A percentile compares a stretch with the other conserved stretches of the same genome.
Evolutionary conservation across 1,139 yeast species (phyloP).

Genomic region (Pichia sp.): DNA sequence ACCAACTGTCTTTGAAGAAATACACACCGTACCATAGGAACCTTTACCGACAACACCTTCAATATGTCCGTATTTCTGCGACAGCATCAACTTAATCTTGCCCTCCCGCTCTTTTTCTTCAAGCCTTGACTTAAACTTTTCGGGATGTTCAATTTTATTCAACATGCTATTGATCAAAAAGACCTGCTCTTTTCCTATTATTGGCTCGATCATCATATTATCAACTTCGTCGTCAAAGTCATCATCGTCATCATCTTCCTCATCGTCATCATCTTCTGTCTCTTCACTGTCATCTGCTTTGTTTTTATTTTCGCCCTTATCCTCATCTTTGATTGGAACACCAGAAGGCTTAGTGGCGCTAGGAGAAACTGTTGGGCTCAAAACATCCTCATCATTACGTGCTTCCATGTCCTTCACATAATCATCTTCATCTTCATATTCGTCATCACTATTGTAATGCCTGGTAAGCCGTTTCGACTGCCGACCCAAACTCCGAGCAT

Average conservation of each 20-base stretch:
- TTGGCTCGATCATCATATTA: conserved; percentile 41
- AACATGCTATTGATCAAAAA: conserved; percentile 47
- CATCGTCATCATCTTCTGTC: conserved; percentile 24
- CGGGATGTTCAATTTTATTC: conserved; percentile 37
- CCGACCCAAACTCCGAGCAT: conserved; percentile 11
- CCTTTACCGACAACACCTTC: conserved; percentile 66
- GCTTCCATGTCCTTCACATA: conserved; percentile 14
- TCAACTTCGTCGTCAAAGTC: conserved; percentile 35
- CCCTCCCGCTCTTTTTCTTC: conserved; percentile 22
- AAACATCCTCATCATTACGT: conserved; percentile 1
- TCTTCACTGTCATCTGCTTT: conserved; percentile 30
- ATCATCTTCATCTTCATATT: conserved; percentile 33
- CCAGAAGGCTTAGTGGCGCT: neutral
- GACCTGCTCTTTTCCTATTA: conserved; percentile 54
- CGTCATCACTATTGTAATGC: conserved; percentile 23
- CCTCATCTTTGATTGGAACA: neutral
- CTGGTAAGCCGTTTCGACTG: conserved; percentile 12
- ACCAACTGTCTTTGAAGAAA: conserved; percentile 39
- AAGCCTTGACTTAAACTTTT: conserved; percentile 27
- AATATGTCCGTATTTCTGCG: conserved; percentile 56
- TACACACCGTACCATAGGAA: conserved; percentile 63
- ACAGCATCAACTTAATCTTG: conserved; percentile 25
- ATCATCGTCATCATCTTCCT: conserved; percentile 31
- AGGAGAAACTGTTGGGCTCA: neutral
- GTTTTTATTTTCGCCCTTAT: conserved; percentile 22